Conservation (phyloP, 225 moss, liverwort and hornwort species). For the Takakia lepidozioides region DNA sequence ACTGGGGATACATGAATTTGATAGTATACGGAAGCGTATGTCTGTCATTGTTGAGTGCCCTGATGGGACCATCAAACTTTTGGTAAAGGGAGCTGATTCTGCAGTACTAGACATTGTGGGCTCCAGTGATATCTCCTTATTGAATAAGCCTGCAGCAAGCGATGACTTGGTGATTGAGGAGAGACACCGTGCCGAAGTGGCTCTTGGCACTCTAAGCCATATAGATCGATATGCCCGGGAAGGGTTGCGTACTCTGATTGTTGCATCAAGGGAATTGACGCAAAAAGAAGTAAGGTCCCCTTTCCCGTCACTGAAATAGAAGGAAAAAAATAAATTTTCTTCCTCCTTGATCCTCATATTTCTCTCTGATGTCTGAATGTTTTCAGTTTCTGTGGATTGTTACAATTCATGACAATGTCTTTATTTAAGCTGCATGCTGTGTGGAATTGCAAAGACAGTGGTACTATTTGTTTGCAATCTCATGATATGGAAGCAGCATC, state of each 20-base stretch:
- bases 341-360: too few species aligned
- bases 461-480: too few species aligned
- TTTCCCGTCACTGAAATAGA: too few species aligned
- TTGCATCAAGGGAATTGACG: conserved; percentile 56
- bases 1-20: conserved; percentile 89
- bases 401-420: too few species aligned
- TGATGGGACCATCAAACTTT: conserved; percentile 57
- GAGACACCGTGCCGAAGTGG: conserved; percentile 13
- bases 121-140: conserved; percentile 11
- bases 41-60: conserved; percentile 74
- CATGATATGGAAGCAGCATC: too few species aligned
- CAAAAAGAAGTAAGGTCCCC: conserved; percentile 44
- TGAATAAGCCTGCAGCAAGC: conserved; percentile 12
- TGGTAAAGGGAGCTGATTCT: conserved; percentile 83
- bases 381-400: too few species aligned
- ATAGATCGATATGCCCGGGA: conserved; percentile 53
- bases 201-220: conserved; percentile 40
- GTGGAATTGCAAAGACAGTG: too few species aligned
- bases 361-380: too few species aligned
- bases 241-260: conserved; percentile 71
- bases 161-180: conserved; percentile 18
- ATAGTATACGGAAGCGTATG: conserved; percentile 91
- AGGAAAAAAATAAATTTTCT: too few species aligned
- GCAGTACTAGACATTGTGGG: conserved; percentile 43
- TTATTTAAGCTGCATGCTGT: too few species aligned